phyloP scores from a whole-genome alignment of 1,284 basidiomycete genomes.

The Ustilago sp. region DNA sequence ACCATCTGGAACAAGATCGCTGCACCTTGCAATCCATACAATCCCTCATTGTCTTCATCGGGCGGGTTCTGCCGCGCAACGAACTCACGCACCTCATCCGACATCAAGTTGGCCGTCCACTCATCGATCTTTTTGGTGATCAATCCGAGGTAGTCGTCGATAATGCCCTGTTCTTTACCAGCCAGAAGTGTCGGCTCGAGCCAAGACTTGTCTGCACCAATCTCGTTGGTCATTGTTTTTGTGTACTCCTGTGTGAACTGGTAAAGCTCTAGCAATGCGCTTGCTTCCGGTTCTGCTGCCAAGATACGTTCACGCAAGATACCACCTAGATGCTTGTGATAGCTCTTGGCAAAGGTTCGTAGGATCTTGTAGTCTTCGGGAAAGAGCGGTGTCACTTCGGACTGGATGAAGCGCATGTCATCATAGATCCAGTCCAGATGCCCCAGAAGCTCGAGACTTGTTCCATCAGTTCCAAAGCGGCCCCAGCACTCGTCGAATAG shows the following conservation, averaged over 20 bases:
- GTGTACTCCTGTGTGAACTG: conserved; percentile 96
- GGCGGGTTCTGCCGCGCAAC: conserved; percentile 84
- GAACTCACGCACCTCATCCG: conserved; percentile 88
- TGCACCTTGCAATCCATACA: conserved; percentile 91
- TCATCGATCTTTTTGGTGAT: conserved; percentile 97
- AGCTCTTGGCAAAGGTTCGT: conserved; percentile 84
- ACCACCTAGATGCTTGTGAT: conserved; percentile 88
- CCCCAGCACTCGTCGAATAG: conserved; percentile 80
- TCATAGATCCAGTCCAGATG: conserved; percentile 91
- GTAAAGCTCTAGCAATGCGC: conserved; percentile 84
- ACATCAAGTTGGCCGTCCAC: conserved; percentile 94
- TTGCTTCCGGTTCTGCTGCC: conserved; percentile 82
- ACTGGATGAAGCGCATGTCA: conserved; percentile 89
- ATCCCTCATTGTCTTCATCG: conserved; percentile 86
- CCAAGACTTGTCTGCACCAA: conserved; percentile 77
- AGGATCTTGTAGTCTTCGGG: conserved; percentile 91
- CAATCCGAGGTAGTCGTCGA: conserved; percentile 93
- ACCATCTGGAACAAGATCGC: conserved; percentile 96
- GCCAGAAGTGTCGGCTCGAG: conserved; percentile 79
- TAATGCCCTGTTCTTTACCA: conserved; percentile 90
- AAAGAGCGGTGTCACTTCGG: conserved; percentile 88
- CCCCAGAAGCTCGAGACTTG: conserved; percentile 81
- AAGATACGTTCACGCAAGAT: conserved; percentile 80
- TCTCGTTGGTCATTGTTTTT: conserved; percentile 87
- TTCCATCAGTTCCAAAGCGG: conserved; percentile 73